A percentile compares a stretch with the other conserved stretches of the same genome.
These are phyloP conservation scores for Annona squamosa DNA, from an alignment of 164 flowering plant genomes.

Conservation along the genomic window DNA sequence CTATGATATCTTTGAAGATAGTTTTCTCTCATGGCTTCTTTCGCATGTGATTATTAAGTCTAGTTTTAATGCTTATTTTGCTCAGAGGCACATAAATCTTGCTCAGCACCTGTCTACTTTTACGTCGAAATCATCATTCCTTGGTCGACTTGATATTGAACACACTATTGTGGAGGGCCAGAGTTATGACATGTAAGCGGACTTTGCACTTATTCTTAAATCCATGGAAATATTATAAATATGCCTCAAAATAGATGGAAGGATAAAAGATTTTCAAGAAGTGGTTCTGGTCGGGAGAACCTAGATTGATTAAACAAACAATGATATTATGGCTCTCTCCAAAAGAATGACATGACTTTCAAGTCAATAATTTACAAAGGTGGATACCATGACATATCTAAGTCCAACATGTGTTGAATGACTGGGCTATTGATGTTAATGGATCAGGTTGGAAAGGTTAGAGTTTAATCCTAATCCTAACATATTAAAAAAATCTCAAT, in stretches of 20 bases:
- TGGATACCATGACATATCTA: too few relatives aligned
- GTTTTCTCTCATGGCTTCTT: background rate
- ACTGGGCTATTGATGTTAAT: too few relatives aligned
- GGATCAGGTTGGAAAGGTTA: too few relatives aligned
- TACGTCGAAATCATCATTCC: constrained; percentile 86
- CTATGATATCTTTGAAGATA: background rate
- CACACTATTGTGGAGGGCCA: constrained; percentile 89
- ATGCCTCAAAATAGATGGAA: constrained; percentile 1
- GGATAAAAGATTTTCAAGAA: background rate
- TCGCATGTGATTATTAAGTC: background rate
- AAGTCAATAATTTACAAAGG: too few relatives aligned
- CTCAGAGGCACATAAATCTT: constrained; percentile 95
- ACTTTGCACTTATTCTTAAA: background rate
- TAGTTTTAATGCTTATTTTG: constrained; percentile 9
- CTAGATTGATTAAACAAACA: too few relatives aligned
- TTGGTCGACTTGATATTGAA: constrained; percentile 86
- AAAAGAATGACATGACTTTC: too few relatives aligned
- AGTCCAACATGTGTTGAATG: too few relatives aligned
- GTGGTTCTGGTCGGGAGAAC: too few relatives aligned
- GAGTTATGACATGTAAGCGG: constrained; percentile 83
- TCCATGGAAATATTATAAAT: background rate
- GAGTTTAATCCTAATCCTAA: too few relatives aligned
- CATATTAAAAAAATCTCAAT: too few relatives aligned
- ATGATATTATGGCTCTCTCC: too few relatives aligned
- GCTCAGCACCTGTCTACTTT: constrained; percentile 82